A percentile compares a stretch with the other conserved stretches of the same genome.
These are phyloP conservation scores for Trichosporon inkin DNA, from an alignment of 1,284 basidiomycete genomes.

Conservation along the genomic window DNA sequence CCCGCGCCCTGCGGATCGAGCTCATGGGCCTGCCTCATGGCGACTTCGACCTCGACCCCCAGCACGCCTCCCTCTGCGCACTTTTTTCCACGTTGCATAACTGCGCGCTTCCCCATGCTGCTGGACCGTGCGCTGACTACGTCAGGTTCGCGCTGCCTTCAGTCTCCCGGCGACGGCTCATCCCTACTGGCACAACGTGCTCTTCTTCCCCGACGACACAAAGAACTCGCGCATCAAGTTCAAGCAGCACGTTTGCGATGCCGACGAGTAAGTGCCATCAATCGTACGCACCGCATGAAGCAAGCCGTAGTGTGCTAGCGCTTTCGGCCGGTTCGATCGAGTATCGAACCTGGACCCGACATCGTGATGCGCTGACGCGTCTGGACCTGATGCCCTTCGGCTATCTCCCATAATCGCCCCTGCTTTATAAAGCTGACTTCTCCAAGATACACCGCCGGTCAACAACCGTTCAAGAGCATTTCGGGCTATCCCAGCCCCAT, in stretches of 20 bases:
- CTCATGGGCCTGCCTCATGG: too few relatives aligned
- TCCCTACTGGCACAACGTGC: constrained; percentile 46
- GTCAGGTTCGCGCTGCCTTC: constrained; percentile 46
- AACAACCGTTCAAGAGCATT: constrained; percentile 35
- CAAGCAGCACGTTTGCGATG: constrained; percentile 50
- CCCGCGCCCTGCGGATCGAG: neutral
- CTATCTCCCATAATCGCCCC: constrained; percentile 8
- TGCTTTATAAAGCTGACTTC: constrained; percentile 1
- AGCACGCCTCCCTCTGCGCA: too few relatives aligned
- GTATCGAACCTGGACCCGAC: neutral
- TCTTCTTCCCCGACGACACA: constrained; percentile 45
- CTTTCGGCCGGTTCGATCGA: neutral
- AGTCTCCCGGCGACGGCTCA: constrained; percentile 45
- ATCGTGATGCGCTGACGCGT: constrained; percentile 18
- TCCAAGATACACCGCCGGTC: constrained; percentile 44
- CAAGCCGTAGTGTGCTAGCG: neutral
- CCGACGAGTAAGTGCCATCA: constrained; percentile 40
- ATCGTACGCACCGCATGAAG: neutral
- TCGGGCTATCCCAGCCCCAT: constrained; percentile 37
- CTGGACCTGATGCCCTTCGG: constrained; percentile 3
- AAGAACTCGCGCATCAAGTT: constrained; percentile 46
- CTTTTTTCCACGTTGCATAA: too few relatives aligned
- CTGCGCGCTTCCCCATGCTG: neutral
- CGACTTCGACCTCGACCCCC: too few relatives aligned
- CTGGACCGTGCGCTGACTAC: neutral